Evolutionary conservation across 805 yeast genomes (phyloP), one percentile per base, ranked within the genome.

Genomic region (Myxozyma mucilagina): DNA sequence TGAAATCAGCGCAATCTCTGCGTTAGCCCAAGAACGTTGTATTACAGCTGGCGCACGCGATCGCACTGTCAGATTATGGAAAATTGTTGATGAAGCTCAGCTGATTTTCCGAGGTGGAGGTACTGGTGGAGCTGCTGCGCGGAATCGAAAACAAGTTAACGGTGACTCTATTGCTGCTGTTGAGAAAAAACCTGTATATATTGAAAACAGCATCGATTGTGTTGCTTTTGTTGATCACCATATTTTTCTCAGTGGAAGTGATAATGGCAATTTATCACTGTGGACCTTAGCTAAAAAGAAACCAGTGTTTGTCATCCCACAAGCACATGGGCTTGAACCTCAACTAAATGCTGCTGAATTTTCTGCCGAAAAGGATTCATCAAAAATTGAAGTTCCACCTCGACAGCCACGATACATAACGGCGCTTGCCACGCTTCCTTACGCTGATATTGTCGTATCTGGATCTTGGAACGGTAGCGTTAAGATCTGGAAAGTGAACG

Each of bases 31-130:
- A 73, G 98, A 94, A 71, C 84, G 97, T 60, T 94, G 99, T 78
- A 92, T 94, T 16, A 90, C 96, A 31, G 98, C 93, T 36, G 99
- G 99, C 16, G 81, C 96, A 2, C 84, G 98, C 69, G 99, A 94
- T 75, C 86, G 96, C 70, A 89, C 97, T 4, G 97, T 93, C 9
- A 87, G 96, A 87, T 79, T 89, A 69, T 94, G 99, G 99, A 94
- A 94, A 73, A 90, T 94, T 67, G 84, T 96, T 31, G 99, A 94
- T 70, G 99, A 94, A 76, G 85, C 96, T 0, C 84, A 97, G 71
- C 82, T 94, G 69, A 91, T 97, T 0, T 93, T 93, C 74, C 83
- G 97, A 72, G 97, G 96, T 63, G 96, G 96, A 60, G 97, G 90
- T 70, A 45, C 65, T 68, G 36, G 71, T 64, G 35, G 72, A 71